Percentiles rank a stretch among this genome's conserved stretches.
Evolutionary conservation across 1,284 basidiomycete genomes (phyloP).

Genomic region (Fomitopsis schrenkii): DNA sequence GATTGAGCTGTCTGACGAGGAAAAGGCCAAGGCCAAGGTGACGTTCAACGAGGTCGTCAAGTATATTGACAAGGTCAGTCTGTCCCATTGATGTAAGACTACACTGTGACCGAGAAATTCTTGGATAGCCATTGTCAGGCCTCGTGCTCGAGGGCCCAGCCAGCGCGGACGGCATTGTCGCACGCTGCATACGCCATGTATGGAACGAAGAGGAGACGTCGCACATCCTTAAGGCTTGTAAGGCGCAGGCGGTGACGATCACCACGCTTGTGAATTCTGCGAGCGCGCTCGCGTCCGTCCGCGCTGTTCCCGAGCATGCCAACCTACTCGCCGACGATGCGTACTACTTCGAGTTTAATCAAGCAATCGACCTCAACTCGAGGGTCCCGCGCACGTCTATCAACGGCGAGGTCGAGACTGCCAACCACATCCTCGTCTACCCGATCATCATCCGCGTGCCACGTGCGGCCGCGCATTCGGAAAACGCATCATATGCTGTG

Average conservation of each 20-base stretch:
- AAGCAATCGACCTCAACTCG: background rate
- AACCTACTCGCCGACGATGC: background rate
- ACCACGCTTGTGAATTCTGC: background rate
- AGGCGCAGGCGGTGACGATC: slow-evolving; percentile 2
- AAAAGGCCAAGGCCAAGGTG: background rate
- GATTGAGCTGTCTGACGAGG: background rate
- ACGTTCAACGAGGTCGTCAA: background rate
- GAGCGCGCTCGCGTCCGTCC: background rate
- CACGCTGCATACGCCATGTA: background rate
- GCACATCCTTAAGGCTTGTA: background rate
- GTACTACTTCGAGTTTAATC: background rate
- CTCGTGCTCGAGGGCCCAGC: background rate
- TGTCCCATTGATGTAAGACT: background rate
- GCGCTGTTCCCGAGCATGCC: too few species aligned
- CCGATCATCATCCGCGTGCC: background rate
- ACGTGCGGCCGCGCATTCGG: background rate
- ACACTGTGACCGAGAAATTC: too few species aligned
- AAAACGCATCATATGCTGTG: background rate
- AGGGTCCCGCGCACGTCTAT: background rate
- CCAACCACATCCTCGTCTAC: background rate
- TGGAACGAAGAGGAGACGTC: background rate
- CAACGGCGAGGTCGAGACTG: background rate
- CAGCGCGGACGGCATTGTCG: background rate
- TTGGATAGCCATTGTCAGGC: background rate
- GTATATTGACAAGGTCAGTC: background rate